Percentiles rank a stretch among this genome's conserved stretches.
These are phyloP conservation scores for Ceratocystiopsis minuta DNA, from an alignment of 2,329 filamentous ascomycete genomes.

Conservation along the genomic window DNA sequence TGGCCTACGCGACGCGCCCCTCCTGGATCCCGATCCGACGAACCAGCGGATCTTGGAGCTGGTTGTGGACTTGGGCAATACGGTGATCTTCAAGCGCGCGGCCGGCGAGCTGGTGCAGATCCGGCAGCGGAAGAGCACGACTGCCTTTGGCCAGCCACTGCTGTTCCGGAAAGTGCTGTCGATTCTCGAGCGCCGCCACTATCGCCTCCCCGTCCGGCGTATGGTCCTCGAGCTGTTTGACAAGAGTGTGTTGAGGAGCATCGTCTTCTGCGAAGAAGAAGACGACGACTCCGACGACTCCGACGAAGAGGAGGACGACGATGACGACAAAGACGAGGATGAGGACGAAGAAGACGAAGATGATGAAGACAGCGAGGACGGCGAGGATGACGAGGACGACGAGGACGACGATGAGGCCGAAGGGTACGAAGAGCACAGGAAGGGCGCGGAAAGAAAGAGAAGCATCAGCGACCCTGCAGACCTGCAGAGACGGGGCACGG, in stretches of 20 bases:
- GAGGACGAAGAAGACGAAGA: conserved; percentile 17
- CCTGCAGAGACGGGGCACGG: conserved; percentile 8
- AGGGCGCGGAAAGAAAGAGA: conserved; percentile 28
- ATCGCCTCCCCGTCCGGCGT: conserved; percentile 67
- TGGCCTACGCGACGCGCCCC: conserved; percentile 15
- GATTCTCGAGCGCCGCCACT: conserved; percentile 77
- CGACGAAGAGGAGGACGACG: conserved; percentile 13
- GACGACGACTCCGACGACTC: conserved; percentile 35
- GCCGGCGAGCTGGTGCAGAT: conserved; percentile 66
- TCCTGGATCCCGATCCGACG: conserved; percentile 22
- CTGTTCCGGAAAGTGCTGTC: conserved; percentile 77
- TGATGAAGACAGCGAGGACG: conserved; percentile 13
- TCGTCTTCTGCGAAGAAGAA: conserved; percentile 61
- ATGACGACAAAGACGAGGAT: conserved; percentile 15
- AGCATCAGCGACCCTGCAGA: conserved; percentile 26
- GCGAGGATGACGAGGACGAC: conserved; percentile 23
- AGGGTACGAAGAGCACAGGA: background rate
- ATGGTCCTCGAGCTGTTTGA: conserved; percentile 93
- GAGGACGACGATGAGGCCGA: conserved; percentile 28
- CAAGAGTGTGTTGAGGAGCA: conserved; percentile 65
- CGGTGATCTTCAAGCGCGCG: conserved; percentile 77
- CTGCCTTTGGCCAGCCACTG: conserved; percentile 54
- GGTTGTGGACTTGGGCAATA: conserved; percentile 78
- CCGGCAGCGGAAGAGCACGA: conserved; percentile 54
- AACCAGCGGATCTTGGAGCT: conserved; percentile 71